phyloP scores from a whole-genome alignment of 192 early-diverging fungal species.

The Linnemannia exigua region DNA sequence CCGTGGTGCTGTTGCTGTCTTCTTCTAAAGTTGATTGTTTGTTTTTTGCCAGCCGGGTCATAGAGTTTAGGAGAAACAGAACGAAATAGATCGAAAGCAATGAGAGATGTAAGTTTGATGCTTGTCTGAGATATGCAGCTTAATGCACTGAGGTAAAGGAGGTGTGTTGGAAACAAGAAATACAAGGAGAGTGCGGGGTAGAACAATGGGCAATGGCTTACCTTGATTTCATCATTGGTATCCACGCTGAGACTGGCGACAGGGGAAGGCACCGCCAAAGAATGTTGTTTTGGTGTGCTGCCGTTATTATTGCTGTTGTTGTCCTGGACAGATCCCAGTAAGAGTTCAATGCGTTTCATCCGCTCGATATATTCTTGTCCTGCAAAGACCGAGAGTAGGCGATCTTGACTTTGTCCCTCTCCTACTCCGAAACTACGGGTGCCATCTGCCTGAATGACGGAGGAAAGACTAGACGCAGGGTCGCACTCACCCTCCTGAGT shows the following conservation, averaged over 20 bases:
- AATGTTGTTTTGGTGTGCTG: background rate
- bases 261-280: background rate
- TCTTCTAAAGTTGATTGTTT: slow-evolving; percentile 10
- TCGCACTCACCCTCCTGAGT: background rate
- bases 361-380: slow-evolving; percentile 27
- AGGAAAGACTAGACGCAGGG: background rate
- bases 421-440: background rate
- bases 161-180: no score
- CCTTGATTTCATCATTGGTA: background rate
- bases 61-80: background rate
- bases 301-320: background rate
- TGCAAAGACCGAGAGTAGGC: background rate
- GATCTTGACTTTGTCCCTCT: background rate
- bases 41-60: background rate
- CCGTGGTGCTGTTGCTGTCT: background rate
- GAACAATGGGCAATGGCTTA: background rate
- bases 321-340: slow-evolving; percentile 25
- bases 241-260: background rate
- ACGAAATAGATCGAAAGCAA: background rate
- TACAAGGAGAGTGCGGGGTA: background rate
- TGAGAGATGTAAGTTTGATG: background rate
- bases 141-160: background rate
- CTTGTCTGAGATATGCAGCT: background rate
- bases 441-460: background rate
- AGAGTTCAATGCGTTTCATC: slow-evolving; percentile 45